Conservation (phyloP, 495 filamentous ascomycete species). For the Choiromyces venosus region DNA sequence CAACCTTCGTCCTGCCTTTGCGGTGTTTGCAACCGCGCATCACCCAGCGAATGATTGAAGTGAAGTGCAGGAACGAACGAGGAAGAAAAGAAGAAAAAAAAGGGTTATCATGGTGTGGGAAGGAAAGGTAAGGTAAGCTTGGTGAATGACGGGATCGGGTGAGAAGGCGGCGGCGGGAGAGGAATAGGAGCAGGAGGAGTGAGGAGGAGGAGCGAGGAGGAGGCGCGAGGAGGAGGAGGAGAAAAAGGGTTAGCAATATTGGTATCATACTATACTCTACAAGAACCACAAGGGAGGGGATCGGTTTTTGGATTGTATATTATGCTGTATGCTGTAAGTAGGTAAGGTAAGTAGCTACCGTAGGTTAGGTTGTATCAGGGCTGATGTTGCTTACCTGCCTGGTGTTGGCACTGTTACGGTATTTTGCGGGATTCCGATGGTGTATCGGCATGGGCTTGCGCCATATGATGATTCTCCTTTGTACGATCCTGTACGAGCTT, state of each 20-base stretch:
- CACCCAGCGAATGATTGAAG: background rate
- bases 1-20: constrained; percentile 3
- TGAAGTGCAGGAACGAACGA: background rate
- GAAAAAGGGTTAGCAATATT: background rate
- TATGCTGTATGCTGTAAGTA: no score
- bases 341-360: no score
- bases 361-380: background rate
- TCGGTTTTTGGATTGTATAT: background rate
- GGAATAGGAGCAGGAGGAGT: background rate
- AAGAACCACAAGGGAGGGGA: background rate
- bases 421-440: constrained; percentile 1
- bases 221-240: no score
- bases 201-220: background rate
- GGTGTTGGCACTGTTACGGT: constrained; percentile 2
- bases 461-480: background rate
- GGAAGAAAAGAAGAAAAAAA: no score
- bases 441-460: background rate
- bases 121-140: background rate
- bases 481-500: no score
- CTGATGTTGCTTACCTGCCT: background rate
- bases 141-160: background rate
- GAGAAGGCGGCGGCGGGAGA: background rate
- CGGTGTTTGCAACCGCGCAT: background rate
- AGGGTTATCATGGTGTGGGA: background rate
- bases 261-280: background rate